These are phyloP conservation scores for Turnera subulata DNA, from an alignment of 345 rosid species.

Conservation along the genomic window DNA sequence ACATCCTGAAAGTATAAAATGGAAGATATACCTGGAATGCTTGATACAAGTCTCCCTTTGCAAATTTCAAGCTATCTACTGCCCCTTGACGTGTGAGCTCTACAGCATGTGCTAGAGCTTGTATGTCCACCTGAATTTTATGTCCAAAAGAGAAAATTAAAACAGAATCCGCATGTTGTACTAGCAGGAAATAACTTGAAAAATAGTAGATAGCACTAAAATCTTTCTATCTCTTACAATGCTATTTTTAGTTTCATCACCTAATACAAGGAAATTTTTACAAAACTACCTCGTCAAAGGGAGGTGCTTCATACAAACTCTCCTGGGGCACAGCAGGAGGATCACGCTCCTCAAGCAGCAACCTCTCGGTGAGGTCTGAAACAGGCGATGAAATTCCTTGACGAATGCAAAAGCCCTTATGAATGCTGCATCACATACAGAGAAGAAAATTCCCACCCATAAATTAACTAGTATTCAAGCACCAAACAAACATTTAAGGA, in stretches of 20 bases:
- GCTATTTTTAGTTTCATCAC: neutral
- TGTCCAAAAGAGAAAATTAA: conserved; percentile 2
- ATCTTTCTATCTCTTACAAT: too few species aligned
- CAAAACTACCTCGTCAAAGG: conserved; percentile 81
- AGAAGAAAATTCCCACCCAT: conserved; percentile 10
- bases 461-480: neutral
- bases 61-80: conserved; percentile 87
- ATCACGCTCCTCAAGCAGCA: conserved; percentile 86
- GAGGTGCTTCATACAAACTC: conserved; percentile 68
- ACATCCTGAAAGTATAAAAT: too few species aligned
- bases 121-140: conserved; percentile 72
- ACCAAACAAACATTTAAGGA: neutral
- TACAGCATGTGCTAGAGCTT: conserved; percentile 97
- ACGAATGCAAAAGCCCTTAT: conserved; percentile 70
- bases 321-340: conserved; percentile 72
- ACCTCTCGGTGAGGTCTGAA: conserved; percentile 79
- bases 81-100: conserved; percentile 96
- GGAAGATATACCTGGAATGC: conserved; percentile 80
- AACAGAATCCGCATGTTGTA: too few species aligned
- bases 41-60: conserved; percentile 84
- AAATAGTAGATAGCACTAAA: neutral
- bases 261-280: neutral
- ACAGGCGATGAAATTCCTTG: conserved; percentile 78
- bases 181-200: too few species aligned
- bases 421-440: conserved; percentile 61